Evolutionary conservation across 805 yeast genomes (phyloP).

Genomic region (Metschnikowia drakensbergensis): DNA sequence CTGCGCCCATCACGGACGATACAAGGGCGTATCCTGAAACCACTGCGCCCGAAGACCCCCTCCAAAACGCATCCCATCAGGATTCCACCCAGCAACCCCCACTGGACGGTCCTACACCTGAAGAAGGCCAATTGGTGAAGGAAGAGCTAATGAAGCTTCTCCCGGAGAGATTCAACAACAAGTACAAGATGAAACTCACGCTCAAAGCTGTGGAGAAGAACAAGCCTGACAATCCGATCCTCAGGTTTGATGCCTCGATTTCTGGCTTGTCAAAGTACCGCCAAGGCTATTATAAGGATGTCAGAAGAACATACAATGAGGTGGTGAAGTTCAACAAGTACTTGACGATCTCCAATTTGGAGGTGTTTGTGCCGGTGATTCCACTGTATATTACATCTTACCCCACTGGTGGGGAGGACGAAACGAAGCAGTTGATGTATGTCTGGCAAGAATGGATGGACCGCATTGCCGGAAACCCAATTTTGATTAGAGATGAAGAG

Average conservation of each 20-base stretch:
- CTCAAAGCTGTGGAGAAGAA: slow-evolving; percentile 69
- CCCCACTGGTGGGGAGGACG: slow-evolving; percentile 84
- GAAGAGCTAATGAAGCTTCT: slow-evolving; percentile 43
- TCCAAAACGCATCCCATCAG: background rate
- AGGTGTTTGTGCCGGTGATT: slow-evolving; percentile 87
- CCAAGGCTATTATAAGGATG: slow-evolving; percentile 61
- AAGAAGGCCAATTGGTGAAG: slow-evolving; percentile 25
- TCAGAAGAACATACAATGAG: slow-evolving; percentile 80
- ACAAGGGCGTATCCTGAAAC: background rate
- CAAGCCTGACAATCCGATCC: slow-evolving; percentile 73
- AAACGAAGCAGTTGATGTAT: slow-evolving; percentile 49
- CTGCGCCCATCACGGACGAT: background rate
- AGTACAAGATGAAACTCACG: slow-evolving; percentile 46
- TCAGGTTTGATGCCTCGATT: slow-evolving; percentile 56
- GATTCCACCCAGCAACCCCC: background rate
- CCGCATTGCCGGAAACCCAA: slow-evolving; percentile 67
- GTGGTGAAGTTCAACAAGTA: slow-evolving; percentile 72
- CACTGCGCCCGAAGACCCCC: background rate
- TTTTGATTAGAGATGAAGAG: slow-evolving; percentile 84
- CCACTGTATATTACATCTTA: slow-evolving; percentile 74
- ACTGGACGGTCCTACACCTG: slow-evolving; percentile 1
- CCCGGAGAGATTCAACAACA: slow-evolving; percentile 48
- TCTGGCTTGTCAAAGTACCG: slow-evolving; percentile 70
- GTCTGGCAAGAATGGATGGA: slow-evolving; percentile 85
- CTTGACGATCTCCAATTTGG: slow-evolving; percentile 76